phyloP scores from a whole-genome alignment of 2,329 filamentous ascomycete genomes.

The Incumbomyces lentus region DNA sequence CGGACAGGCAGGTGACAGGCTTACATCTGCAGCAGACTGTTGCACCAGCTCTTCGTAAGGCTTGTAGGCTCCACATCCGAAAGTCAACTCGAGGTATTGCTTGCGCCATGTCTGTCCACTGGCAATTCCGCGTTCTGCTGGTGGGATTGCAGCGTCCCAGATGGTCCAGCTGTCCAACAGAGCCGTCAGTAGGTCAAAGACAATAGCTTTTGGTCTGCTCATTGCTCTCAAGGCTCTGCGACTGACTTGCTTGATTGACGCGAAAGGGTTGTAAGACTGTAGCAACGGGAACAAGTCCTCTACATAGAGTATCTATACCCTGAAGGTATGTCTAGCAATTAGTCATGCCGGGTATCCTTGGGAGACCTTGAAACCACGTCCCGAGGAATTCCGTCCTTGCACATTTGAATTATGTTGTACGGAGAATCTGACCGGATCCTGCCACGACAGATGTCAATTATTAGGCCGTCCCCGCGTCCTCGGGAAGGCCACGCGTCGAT shows the following conservation, averaged over 20 bases:
- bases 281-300: no score
- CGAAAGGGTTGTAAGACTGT: not conserved
- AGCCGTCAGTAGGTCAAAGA: slow-evolving; percentile 34
- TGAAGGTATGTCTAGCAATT: no score
- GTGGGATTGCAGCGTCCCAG: slow-evolving; percentile 23
- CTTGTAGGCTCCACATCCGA: slow-evolving; percentile 25
- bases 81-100: slow-evolving; percentile 32
- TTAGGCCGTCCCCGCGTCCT: no score
- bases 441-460: no score
- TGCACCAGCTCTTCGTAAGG: slow-evolving; percentile 27
- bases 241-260: not conserved
- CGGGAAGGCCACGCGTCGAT: no score
- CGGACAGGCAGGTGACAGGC: slow-evolving; percentile 23
- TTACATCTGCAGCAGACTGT: slow-evolving; percentile 24
- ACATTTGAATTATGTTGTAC: no score
- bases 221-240: no score
- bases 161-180: slow-evolving; percentile 32
- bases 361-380: no score
- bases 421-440: no score
- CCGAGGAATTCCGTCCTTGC: no score
- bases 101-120: slow-evolving; percentile 25
- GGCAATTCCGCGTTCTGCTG: slow-evolving; percentile 12
- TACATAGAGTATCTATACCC: no score
- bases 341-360: no score
- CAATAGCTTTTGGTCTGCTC: slow-evolving; percentile 21